Conservation (phyloP, 441 rosid species). For the Pelargonium australe region DNA sequence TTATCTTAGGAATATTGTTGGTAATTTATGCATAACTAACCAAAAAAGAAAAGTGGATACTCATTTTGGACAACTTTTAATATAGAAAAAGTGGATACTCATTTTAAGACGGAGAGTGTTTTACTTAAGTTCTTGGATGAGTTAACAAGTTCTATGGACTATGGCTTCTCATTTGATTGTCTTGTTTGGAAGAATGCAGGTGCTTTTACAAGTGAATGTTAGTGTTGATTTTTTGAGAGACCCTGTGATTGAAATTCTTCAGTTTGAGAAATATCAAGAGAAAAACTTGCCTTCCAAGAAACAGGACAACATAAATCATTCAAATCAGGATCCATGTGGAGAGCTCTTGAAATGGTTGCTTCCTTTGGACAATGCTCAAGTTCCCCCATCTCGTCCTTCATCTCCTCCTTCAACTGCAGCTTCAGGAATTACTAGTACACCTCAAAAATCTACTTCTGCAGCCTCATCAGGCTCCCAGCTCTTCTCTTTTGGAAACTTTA, state of each 20-base stretch:
- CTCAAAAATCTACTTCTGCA: not conserved
- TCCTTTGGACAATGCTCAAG: constrained; percentile 73
- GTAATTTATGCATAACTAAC: not conserved
- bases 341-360: constrained; percentile 89
- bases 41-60: too few species aligned
- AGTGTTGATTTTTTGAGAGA: constrained; percentile 61
- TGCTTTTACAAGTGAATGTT: constrained; percentile 79
- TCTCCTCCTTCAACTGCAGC: constrained; percentile 53
- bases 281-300: constrained; percentile 31
- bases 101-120: not conserved
- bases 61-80: too few species aligned
- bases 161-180: constrained; percentile 50
- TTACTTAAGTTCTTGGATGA: constrained; percentile 3
- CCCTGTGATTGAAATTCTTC: constrained; percentile 88
- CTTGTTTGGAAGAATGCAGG: constrained; percentile 92
- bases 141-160: constrained; percentile 16
- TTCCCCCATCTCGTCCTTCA: constrained; percentile 51
- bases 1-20: too few species aligned
- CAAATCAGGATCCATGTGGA: constrained; percentile 60
- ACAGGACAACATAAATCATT: constrained; percentile 28
- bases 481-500: constrained; percentile 75
- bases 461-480: constrained; percentile 54
- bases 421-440: not conserved
- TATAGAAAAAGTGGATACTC: too few species aligned
- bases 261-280: constrained; percentile 76